Percentiles rank a stretch among this genome's conserved stretches.
These are phyloP conservation scores for Inonotus hispidus DNA, from an alignment of 1,284 basidiomycete species.

Conservation along the genomic window DNA sequence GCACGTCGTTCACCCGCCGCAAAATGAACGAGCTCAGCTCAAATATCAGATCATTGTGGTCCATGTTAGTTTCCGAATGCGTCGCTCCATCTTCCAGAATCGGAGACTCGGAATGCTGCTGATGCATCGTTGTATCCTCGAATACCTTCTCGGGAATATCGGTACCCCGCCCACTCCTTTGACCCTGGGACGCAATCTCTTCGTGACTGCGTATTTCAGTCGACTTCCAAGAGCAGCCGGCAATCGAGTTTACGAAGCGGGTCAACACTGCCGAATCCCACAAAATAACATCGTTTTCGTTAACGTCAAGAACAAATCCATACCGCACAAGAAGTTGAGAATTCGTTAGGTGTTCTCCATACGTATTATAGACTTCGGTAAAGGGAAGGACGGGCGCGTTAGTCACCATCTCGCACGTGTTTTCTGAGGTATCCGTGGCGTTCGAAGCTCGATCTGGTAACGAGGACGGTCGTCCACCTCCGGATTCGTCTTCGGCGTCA, in stretches of 20 bases:
- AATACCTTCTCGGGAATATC: too few relatives aligned
- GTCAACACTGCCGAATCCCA: slow-evolving; percentile 40
- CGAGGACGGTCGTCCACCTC: neutral
- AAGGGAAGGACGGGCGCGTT: slow-evolving; percentile 45
- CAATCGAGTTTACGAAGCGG: slow-evolving; percentile 1
- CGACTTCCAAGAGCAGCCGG: neutral
- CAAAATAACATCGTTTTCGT: slow-evolving; percentile 51
- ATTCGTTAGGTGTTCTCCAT: slow-evolving; percentile 69
- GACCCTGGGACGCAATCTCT: neutral
- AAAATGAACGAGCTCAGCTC: slow-evolving; percentile 2
- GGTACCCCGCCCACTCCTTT: too few relatives aligned
- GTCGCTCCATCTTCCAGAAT: neutral
- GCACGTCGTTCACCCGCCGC: slow-evolving; percentile 9
- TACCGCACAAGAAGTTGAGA: slow-evolving; percentile 68
- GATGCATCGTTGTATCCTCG: too few relatives aligned
- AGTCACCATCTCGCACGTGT: slow-evolving; percentile 42
- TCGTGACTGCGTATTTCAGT: neutral
- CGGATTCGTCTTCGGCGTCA: slow-evolving; percentile 38
- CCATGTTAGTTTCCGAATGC: neutral
- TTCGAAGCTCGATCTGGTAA: neutral
- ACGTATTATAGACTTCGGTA: slow-evolving; percentile 81
- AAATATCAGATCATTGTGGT: neutral
- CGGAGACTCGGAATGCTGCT: too few relatives aligned
- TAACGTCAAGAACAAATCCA: slow-evolving; percentile 65
- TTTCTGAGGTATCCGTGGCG: slow-evolving; percentile 8